Base-by-base conservation (phyloP, 2,329 filamentous ascomycete species). In the Taxawa tesnikishii region DNA sequence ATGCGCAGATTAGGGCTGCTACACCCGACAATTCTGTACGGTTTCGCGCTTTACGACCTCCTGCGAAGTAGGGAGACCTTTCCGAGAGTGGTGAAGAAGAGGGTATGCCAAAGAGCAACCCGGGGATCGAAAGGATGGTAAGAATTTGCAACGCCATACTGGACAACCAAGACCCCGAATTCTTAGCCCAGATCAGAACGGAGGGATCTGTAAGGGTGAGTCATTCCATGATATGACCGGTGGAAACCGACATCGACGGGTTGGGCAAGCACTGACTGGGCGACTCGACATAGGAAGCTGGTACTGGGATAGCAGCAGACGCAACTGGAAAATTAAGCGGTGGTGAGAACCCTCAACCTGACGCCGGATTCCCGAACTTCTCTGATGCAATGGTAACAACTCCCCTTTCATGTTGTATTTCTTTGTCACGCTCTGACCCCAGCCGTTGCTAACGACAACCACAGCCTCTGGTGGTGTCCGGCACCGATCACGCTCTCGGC, bases 121-220 rank as follows among this genome's bases (percentile, higher is more conserved):
- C 30, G 15, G 34, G 34, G 7, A 29, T 26, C 18, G 26, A 25
- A 6, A 29, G 31, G 13, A 29, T 37, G 3, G 21, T 26, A 14
- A 18, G n/a, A 7, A 23, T 37, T 8, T 37, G 26, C 31, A 37
- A 33, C 5, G 26, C 15, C 7, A 30, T 37, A n/a, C 12, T 33
- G 12, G 34, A 29, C n/a, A 14, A 26, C 5, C 34, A 37, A 24
- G 34, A 37, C n/a, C 16, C 26, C 12, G 31, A 26, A 4, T 37
- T 37, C 19, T 8, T 23, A 2, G 19, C 19, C 8, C 8, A 23
- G 19, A 8, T 8, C 3, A 23, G n/a, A 23, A 8, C 8, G 3
- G 8, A 23, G 19, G 19, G 8, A 23, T n/a, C n/a, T n/a, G n/a
- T n/a, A n/a, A n/a, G n/a, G n/a, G n/a, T n/a, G n/a, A n/a, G n/a